Conservation (phyloP, 2,329 filamentous ascomycete genomes). For the Diaporthe sp. region DNA sequence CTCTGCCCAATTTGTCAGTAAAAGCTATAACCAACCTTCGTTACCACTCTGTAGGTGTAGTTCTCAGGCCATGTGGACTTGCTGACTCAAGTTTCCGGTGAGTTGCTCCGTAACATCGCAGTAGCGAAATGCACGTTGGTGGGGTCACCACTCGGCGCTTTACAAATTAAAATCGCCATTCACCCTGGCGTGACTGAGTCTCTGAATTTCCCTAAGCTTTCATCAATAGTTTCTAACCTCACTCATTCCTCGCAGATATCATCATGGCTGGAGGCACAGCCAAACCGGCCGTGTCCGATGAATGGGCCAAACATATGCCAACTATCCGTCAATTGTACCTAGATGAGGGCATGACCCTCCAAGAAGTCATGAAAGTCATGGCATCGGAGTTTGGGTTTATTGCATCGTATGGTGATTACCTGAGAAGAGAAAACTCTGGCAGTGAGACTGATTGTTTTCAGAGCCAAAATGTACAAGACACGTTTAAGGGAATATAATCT, state of each 20-base stretch:
- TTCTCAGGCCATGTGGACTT: too few species aligned
- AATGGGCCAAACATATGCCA: conserved; percentile 26
- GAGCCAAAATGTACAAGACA: conserved; percentile 30
- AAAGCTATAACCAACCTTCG: too few species aligned
- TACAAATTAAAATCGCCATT: not conserved
- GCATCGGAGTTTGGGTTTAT: conserved; percentile 10
- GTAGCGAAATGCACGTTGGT: not conserved
- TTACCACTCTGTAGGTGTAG: too few species aligned
- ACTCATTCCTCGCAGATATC: not conserved
- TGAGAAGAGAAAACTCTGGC: not conserved
- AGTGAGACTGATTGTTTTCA: not conserved
- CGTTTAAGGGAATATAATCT: not conserved
- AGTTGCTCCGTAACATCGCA: not conserved
- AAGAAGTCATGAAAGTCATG: conserved; percentile 31
- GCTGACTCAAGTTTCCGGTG: too few species aligned
- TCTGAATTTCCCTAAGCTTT: not conserved
- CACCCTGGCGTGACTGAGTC: not conserved
- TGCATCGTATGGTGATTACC: conserved; percentile 13
- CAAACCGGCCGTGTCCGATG: not conserved
- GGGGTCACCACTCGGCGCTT: not conserved
- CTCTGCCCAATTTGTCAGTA: too few species aligned
- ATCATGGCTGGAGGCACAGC: not conserved
- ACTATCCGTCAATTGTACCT: conserved; percentile 27
- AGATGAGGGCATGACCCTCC: conserved; percentile 29
- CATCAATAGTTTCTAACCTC: not conserved